Conservation (phyloP, 2,329 filamentous ascomycete species). For the Sporothrix humicola region DNA sequence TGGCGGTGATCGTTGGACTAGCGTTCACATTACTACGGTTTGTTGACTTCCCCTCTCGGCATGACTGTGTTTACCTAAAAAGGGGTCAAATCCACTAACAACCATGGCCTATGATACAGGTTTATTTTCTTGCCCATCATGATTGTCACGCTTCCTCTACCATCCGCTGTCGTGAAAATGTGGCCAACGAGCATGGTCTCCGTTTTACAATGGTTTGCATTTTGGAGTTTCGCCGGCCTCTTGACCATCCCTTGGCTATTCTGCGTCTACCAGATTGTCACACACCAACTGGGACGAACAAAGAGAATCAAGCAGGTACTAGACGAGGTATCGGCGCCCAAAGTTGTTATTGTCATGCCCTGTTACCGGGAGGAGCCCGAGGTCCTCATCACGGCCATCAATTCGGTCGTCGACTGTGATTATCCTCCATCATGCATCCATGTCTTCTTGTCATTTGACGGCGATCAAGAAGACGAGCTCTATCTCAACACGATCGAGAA, state of each 20-base stretch:
- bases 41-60: constrained; percentile 41
- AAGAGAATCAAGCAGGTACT: constrained; percentile 83
- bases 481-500: constrained; percentile 86
- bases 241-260: constrained; percentile 90
- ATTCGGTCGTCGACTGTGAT: constrained; percentile 92
- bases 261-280: constrained; percentile 89
- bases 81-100: neutral
- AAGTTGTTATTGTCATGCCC: constrained; percentile 95
- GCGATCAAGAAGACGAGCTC: constrained; percentile 84
- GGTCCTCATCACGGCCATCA: constrained; percentile 80
- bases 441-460: constrained; percentile 94
- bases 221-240: constrained; percentile 87
- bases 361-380: constrained; percentile 92
- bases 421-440: constrained; percentile 93
- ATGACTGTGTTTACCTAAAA: neutral
- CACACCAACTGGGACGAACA: constrained; percentile 79
- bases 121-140: constrained; percentile 90
- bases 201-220: constrained; percentile 90
- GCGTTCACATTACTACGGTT: constrained; percentile 78
- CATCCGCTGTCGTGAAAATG: constrained; percentile 69
- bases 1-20: constrained; percentile 74
- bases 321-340: constrained; percentile 84
- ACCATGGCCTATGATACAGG: constrained; percentile 51
- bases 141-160: constrained; percentile 88
- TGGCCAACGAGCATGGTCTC: constrained; percentile 73